Evolutionary conservation across 2,329 filamentous ascomycete genomes (phyloP).

Genomic region (Paecilomyces fulvus): DNA sequence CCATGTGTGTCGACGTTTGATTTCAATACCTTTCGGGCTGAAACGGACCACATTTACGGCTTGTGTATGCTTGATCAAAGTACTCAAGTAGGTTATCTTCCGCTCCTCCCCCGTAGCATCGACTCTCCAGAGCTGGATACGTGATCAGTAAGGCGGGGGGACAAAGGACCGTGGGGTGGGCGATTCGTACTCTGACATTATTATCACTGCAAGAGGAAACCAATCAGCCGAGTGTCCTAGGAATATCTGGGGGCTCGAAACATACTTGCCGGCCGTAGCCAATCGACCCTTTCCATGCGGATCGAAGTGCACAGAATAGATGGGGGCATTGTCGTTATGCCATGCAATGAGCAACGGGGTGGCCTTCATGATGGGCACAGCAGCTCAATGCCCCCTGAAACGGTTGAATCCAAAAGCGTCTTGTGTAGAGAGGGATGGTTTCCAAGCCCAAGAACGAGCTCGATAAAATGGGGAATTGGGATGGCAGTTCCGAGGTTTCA

Average conservation of each 20-base stretch:
- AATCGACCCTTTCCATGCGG: constrained; percentile 82
- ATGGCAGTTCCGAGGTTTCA: neutral
- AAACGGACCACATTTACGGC: constrained; percentile 97
- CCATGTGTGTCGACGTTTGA: neutral
- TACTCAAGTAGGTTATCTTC: constrained; percentile 85
- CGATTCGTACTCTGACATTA: constrained; percentile 69
- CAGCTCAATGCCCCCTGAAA: constrained; percentile 18
- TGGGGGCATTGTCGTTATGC: constrained; percentile 94
- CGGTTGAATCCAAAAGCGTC: neutral
- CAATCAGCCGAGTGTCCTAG: constrained; percentile 8
- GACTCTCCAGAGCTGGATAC: constrained; percentile 74
- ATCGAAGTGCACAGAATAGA: constrained; percentile 97
- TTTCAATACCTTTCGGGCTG: constrained; percentile 69
- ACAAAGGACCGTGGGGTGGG: constrained; percentile 10
- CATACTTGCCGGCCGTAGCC: constrained; percentile 76
- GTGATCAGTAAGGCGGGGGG: constrained; percentile 28
- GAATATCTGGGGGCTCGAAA: constrained; percentile 5
- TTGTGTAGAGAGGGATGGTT: neutral
- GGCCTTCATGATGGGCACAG: constrained; percentile 67
- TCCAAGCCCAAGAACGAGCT: neutral
- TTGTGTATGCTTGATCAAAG: constrained; percentile 86
- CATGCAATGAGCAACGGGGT: constrained; percentile 94
- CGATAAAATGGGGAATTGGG: neutral
- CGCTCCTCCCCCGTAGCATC: constrained; percentile 76
- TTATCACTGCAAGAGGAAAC: constrained; percentile 53